phyloP scores from a whole-genome alignment of 2,329 filamentous ascomycete genomes.

The Ceratocystis ficicola region DNA sequence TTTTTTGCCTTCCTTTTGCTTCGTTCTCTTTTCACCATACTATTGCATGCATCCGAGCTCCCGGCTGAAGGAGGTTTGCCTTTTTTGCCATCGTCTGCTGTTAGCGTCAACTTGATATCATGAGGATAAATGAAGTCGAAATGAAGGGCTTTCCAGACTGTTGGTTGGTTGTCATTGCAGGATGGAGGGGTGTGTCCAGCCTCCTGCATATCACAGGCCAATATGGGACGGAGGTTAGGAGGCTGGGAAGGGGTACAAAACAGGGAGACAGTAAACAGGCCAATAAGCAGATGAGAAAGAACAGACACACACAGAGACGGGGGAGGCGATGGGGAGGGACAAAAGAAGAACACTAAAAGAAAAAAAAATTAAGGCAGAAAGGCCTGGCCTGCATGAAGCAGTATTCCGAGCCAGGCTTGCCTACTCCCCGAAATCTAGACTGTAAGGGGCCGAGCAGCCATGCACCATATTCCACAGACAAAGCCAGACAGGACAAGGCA shows the following conservation, averaged over 20 bases:
- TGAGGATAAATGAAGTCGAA: not conserved
- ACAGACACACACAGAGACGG: not conserved
- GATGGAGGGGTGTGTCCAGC: not conserved
- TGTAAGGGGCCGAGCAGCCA: not conserved
- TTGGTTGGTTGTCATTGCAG: not conserved
- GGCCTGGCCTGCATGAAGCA: not conserved
- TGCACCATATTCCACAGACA: not conserved
- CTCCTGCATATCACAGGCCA: constrained; percentile 13
- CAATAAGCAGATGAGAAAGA: not conserved
- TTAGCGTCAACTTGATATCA: not conserved
- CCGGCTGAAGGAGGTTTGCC: not conserved
- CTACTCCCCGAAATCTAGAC: not conserved
- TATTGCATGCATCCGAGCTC: not conserved
- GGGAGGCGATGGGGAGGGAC: not conserved
- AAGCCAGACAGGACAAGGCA: not conserved
- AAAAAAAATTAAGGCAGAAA: not conserved
- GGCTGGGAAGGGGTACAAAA: constrained; percentile 6
- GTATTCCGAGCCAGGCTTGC: not conserved
- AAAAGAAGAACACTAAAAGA: not conserved
- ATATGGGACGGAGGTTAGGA: constrained; percentile 11
- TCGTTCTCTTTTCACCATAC: not conserved
- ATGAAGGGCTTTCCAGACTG: not conserved
- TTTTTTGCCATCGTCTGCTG: not conserved
- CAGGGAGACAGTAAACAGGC: not conserved
- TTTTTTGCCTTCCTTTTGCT: not conserved